phyloP scores from a whole-genome alignment of 495 filamentous ascomycete genomes.

The Annulohypoxylon maeteangense region DNA sequence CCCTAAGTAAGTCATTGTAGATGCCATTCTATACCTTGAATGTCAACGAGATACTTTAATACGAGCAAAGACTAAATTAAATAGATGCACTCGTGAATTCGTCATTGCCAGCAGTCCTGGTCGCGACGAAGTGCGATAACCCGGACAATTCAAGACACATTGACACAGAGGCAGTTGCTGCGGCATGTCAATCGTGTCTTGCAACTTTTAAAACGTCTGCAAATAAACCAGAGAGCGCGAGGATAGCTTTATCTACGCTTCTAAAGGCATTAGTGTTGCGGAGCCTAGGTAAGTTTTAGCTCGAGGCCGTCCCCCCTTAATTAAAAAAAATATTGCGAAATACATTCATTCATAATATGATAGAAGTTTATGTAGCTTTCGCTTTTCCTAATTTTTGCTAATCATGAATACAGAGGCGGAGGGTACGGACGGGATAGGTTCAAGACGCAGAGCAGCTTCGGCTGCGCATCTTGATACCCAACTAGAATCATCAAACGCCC shows the following conservation, averaged over 20 bases:
- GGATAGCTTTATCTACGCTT: constrained; percentile 81
- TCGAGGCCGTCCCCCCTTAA: background rate
- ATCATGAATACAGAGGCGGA: constrained; percentile 38
- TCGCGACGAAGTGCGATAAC: constrained; percentile 86
- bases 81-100: constrained; percentile 76
- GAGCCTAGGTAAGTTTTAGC: constrained; percentile 69
- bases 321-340: background rate
- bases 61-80: constrained; percentile 22
- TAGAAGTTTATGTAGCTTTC: background rate
- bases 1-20: constrained; percentile 71
- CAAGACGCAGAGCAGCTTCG: constrained; percentile 58
- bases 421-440: constrained; percentile 32
- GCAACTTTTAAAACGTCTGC: constrained; percentile 78
- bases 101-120: constrained; percentile 76
- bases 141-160: constrained; percentile 68
- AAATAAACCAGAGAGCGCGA: constrained; percentile 75
- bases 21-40: constrained; percentile 7
- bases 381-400: constrained; percentile 18
- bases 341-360: constrained; percentile 1
- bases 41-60: constrained; percentile 18
- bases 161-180: constrained; percentile 68
- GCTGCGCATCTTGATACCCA: constrained; percentile 63
- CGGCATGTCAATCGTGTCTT: constrained; percentile 68
- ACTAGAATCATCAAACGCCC: constrained; percentile 52
- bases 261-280: constrained; percentile 72